Base-by-base conservation (phyloP, 2,329 filamentous ascomycete species). In the Nothomitra cinnamomea region DNA sequence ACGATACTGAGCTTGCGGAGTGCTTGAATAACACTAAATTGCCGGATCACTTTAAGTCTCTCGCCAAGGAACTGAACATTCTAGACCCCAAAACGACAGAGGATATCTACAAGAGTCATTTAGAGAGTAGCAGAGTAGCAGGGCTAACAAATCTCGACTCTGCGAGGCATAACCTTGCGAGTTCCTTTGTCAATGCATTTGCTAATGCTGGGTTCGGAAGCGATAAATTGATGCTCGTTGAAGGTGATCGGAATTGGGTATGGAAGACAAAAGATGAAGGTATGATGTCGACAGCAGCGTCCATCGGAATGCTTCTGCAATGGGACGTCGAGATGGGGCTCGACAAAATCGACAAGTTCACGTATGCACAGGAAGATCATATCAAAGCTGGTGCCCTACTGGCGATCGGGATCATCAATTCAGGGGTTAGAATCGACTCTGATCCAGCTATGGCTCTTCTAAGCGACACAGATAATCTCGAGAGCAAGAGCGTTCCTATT, bases 81-180 rank as follows among this genome's bases (percentile, higher is more conserved):
- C 74, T 96, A 42, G 92, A 98, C 58, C 92, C 92, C 36, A 96
- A 95, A 73, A 86, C 87, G 43, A 94, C 90, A 0, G 92, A 98
- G 65, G 94, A 98, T 63, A 98, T 98, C 62, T 98, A 98, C 78
- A 98, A 98, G 74, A 95, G 88, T 64, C 92, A 98, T 68, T 78
- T 98, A 3, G 92, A 98, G 70, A 96, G 86, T 71, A 94, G 83
- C 62, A 80, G 94, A 57, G 92, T 94, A 53, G 87, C 87, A 22
- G 89, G 88, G 36, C 79, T 95, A 70, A 95, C 90, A 10, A 95
- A 95, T 65, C 80, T 94, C 48, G 92, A 98, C 65, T 98, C 92
- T 8, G 89, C 90, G 28, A 79, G 88, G 61, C 90, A 98, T 72
- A 98, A 98, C 63, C 76, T 98, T 56, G 89, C 92, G 2, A 92